These are phyloP conservation scores for Mycena floridula DNA, from an alignment of 768 basidiomycete genomes.

Conservation along the genomic window DNA sequence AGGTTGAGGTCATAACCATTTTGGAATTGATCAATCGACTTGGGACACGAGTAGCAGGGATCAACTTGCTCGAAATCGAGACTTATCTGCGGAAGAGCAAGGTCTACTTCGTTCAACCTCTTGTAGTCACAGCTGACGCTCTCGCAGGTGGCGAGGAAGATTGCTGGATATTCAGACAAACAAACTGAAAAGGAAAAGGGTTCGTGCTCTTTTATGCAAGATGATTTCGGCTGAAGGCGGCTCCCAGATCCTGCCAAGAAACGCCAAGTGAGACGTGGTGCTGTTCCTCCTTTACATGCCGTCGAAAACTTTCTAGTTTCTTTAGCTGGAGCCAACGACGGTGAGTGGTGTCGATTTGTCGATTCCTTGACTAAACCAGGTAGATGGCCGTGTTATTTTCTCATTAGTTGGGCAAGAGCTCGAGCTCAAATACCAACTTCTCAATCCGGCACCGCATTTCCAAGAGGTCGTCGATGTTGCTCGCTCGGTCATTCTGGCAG, in stretches of 20 bases:
- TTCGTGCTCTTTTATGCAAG: no score
- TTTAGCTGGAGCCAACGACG: conserved; percentile 73
- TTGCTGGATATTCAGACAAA: conserved; percentile 78
- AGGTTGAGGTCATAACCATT: conserved; percentile 62
- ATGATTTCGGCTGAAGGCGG: no score
- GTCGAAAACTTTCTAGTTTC: conserved; percentile 78
- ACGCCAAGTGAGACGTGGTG: conserved; percentile 23
- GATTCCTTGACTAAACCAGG: neutral
- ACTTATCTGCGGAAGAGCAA: conserved; percentile 79
- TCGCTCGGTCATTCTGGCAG: conserved; percentile 83
- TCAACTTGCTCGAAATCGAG: conserved; percentile 82
- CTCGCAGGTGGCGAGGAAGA: conserved; percentile 65
- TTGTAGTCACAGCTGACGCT: neutral
- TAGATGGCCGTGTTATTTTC: conserved; percentile 76
- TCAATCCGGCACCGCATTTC: conserved; percentile 89
- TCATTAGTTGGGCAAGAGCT: conserved; percentile 41
- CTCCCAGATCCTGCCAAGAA: conserved; percentile 2
- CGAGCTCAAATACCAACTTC: conserved; percentile 82
- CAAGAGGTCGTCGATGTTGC: conserved; percentile 77
- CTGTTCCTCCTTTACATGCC: conserved; percentile 70
- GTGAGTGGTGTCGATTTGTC: conserved; percentile 25
- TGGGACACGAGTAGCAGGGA: conserved; percentile 61
- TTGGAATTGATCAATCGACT: conserved; percentile 57
- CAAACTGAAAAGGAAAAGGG: conserved; percentile 33
- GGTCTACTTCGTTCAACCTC: conserved; percentile 32